A percentile compares a stretch with the other conserved stretches of the same genome.
These are phyloP conservation scores for Nematocida ausubeli DNA, from an alignment of 371 early-diverging fungal species.

Conservation along the genomic window DNA sequence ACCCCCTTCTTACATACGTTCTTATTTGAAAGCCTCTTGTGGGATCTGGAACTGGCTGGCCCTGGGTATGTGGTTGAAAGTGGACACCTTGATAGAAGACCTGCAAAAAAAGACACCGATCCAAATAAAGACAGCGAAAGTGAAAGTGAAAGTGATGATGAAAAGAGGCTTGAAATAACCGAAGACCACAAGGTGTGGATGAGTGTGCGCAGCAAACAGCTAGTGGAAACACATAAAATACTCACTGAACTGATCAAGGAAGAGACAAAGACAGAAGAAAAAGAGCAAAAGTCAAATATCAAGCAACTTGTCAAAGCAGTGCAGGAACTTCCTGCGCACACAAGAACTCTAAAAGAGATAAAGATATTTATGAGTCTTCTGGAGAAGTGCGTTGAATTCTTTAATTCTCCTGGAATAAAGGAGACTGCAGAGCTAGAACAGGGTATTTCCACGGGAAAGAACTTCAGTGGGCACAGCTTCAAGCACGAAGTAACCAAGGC, in stretches of 20 bases:
- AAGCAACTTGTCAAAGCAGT: conserved; percentile 64
- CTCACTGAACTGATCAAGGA: conserved; percentile 57
- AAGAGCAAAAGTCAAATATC: conserved; percentile 54
- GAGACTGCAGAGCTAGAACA: conserved; percentile 61
- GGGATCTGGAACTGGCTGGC: conserved; percentile 49
- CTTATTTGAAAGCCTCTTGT: conserved; percentile 63
- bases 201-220: conserved; percentile 62
- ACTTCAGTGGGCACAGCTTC: conserved; percentile 55
- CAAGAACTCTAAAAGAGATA: conserved; percentile 61
- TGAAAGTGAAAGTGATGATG: conserved; percentile 19
- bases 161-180: conserved; percentile 23
- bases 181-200: conserved; percentile 56
- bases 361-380: conserved; percentile 53
- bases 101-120: not conserved
- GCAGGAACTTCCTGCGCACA: conserved; percentile 65
- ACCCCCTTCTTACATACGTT: conserved; percentile 67
- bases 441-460: conserved; percentile 59
- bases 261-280: conserved; percentile 47
- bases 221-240: conserved; percentile 63
- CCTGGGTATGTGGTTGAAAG: conserved; percentile 50
- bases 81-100: not conserved
- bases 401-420: conserved; percentile 53
- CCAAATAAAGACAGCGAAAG: conserved; percentile 26
- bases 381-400: conserved; percentile 58
- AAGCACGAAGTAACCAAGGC: conserved; percentile 41